A percentile compares a stretch with the other conserved stretches of the same genome.
Evolutionary conservation across 257 asterid genomes (phyloP).

Genomic region (Ilex asprella): DNA sequence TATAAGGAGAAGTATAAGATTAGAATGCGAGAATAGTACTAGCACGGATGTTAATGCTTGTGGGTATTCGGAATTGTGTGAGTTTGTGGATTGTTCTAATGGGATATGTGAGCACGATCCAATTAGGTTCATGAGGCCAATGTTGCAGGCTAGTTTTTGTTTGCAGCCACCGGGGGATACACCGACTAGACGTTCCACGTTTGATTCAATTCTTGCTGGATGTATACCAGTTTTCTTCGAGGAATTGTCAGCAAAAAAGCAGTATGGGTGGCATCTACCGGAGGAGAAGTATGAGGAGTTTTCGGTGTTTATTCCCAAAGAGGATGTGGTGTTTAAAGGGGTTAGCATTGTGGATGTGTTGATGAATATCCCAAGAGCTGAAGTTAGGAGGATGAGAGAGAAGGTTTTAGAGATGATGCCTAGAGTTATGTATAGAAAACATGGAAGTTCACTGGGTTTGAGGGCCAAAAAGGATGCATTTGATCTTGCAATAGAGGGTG

Average conservation of each 20-base stretch:
- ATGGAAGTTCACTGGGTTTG: conserved; percentile 73
- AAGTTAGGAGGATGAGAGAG: conserved; percentile 76
- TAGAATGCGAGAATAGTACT: conserved; percentile 52
- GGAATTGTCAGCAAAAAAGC: conserved; percentile 63
- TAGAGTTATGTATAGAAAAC: conserved; percentile 77
- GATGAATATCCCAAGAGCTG: conserved; percentile 51
- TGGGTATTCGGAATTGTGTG: conserved; percentile 51
- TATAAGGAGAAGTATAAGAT: conserved; percentile 67
- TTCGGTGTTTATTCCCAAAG: conserved; percentile 71
- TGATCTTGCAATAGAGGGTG: conserved; percentile 73
- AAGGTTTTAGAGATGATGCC: conserved; percentile 59
- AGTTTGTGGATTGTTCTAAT: conserved; percentile 82
- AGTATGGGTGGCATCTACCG: conserved; percentile 74
- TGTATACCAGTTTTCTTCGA: conserved; percentile 96
- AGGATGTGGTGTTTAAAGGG: conserved; percentile 80
- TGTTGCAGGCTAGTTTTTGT: conserved; percentile 78
- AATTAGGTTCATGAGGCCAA: conserved; percentile 67
- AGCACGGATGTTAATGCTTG: conserved; percentile 22
- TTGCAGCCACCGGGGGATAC: conserved; percentile 97
- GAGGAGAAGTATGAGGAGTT: conserved; percentile 60
- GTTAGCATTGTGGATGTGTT: conserved; percentile 63
- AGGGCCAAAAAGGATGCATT: conserved; percentile 78
- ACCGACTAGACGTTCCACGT: conserved; percentile 73
- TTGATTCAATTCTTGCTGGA: conserved; percentile 77
- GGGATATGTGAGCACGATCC: conserved; percentile 95